Conservation (phyloP, 2,329 filamentous ascomycete species). For the Alternaria sp. region DNA sequence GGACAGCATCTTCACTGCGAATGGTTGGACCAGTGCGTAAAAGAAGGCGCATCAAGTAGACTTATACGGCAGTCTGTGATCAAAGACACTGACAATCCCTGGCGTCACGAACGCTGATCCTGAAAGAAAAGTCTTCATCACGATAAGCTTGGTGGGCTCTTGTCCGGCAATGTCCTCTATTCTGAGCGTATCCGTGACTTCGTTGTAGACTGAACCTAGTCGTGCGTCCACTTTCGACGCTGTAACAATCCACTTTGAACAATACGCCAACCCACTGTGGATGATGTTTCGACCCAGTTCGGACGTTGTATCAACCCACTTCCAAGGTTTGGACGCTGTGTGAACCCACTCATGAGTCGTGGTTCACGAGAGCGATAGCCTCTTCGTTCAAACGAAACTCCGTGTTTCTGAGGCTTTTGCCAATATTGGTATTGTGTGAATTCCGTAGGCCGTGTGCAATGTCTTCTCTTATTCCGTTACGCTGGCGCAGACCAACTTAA, state of each 20-base stretch:
- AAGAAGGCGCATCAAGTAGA: not conserved
- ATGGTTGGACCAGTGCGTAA: not conserved
- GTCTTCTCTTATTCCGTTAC: not conserved
- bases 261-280: not conserved
- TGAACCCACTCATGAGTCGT: not conserved
- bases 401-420: too few relatives aligned
- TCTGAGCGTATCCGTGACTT: not conserved
- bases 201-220: not conserved
- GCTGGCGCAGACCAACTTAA: not conserved
- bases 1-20: not conserved
- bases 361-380: not conserved
- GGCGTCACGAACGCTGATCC: not conserved
- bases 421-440: too few relatives aligned
- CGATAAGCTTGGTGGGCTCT: not conserved
- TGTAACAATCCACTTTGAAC: not conserved
- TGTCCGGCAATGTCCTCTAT: not conserved
- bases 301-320: not conserved
- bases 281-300: not conserved
- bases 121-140: not conserved
- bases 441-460: not conserved
- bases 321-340: not conserved
- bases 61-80: not conserved
- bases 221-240: not conserved
- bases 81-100: not conserved
- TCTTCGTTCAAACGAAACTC: too few relatives aligned